Evolutionary conservation across 2,329 filamentous ascomycete species (phyloP), one percentile per base, ranked within the genome.

Genomic region (Aspergillus alliaceus): DNA sequence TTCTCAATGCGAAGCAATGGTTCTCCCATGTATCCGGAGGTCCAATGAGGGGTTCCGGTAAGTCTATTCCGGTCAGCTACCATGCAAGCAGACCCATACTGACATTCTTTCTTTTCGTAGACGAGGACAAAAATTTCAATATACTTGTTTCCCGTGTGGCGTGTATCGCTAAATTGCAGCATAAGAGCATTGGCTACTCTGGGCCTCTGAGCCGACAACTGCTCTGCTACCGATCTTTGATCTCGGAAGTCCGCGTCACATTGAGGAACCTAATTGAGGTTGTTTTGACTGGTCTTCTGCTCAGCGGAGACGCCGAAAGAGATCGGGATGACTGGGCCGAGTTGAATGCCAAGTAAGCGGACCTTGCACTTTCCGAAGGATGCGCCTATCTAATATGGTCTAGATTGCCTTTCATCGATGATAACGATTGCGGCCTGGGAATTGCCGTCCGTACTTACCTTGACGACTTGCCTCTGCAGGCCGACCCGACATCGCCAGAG

Each of bases 171-270:
- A 91, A 90, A 69, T 81, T 98, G 60, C 86, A 87, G 31, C 95
- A 99, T 72, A 85, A 90, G 65, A 82, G 84, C 3, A 93, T 93
- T 65, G 95, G 95, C 29, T 99, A 97, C 75, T 97, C 93, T 2
- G 95, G 95, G 0, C 93, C 95, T 1, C 82, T 99, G 1, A 96
- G 92, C 80, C 89, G 95, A 74, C 92, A 93, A 64, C 82, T 97
- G 52, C 82, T 99, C 40, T 88, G 87, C 25, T 99, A 93, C 79
- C 90, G 91, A 59, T 93, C 91, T 1, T 82, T 98, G 57, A 87
- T 91, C 39, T 88, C 88, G 2, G 86, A 90, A 39, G 87, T 97
- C 24, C 89, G 93, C 37, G 86, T 89, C 62, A 86, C 87, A 32
- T 82, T 96, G 62, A 86, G 95, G 48, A 92, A 96, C 71, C 77